Conservation (phyloP, 2,329 filamentous ascomycete genomes). For the Exophiala oligosperma region DNA sequence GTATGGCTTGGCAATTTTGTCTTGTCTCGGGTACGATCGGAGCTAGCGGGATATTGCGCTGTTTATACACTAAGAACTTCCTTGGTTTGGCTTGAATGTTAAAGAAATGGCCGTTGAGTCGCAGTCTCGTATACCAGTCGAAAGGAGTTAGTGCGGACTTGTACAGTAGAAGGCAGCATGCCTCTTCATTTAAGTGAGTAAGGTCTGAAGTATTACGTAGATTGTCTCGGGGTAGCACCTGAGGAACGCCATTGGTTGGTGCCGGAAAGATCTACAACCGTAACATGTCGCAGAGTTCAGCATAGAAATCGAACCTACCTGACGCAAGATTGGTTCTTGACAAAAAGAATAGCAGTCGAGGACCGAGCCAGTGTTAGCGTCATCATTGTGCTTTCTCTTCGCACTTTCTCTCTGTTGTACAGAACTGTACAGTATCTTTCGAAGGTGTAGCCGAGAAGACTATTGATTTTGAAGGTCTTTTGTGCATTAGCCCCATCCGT, state of each 20-base stretch:
- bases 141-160: background rate
- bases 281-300: background rate
- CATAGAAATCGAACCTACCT: background rate
- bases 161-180: background rate
- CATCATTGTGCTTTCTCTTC: too few species aligned
- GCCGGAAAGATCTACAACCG: background rate
- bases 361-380: too few species aligned
- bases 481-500: too few species aligned
- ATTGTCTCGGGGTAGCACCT: background rate
- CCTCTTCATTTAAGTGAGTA: background rate
- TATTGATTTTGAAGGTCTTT: too few species aligned
- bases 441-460: too few species aligned
- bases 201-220: background rate
- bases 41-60: background rate
- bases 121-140: background rate
- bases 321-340: too few species aligned
- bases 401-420: too few species aligned
- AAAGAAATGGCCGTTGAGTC: background rate
- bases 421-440: too few species aligned
- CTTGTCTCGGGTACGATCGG: background rate
- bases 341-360: too few species aligned
- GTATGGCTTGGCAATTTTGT: background rate
- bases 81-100: background rate
- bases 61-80: background rate
- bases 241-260: background rate